Conservation (phyloP, 768 basidiomycete species). For the Russula sp. region DNA sequence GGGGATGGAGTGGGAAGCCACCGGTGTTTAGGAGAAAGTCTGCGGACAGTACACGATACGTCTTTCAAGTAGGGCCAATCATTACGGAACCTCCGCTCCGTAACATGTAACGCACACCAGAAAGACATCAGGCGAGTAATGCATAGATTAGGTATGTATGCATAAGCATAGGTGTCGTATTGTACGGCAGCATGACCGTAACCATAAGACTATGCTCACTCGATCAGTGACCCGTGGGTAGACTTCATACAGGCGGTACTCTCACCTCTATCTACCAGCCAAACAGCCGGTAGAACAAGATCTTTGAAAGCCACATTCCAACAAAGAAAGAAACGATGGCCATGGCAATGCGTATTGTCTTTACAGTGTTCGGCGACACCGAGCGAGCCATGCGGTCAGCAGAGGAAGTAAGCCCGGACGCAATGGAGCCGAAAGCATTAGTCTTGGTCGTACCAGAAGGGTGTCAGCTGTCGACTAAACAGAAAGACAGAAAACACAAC, state of each 20-base stretch:
- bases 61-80: neutral
- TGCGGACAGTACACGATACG: neutral
- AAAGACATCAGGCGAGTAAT: neutral
- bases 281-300: conserved; percentile 25
- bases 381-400: conserved; percentile 31
- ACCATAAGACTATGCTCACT: too few species aligned
- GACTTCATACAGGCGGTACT: neutral
- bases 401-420: conserved; percentile 30
- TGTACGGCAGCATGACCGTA: neutral
- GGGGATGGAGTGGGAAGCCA: neutral
- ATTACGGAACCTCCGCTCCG: neutral
- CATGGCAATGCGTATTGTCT: conserved; percentile 22
- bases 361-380: conserved; percentile 29
- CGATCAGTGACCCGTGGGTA: neutral
- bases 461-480: neutral
- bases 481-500: conserved; percentile 25
- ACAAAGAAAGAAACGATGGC: conserved; percentile 28
- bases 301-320: conserved; percentile 31
- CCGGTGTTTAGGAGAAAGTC: neutral
- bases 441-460: conserved; percentile 22
- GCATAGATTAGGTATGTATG: conserved; percentile 5
- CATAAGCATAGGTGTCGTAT: neutral
- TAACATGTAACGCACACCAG: neutral
- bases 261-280: conserved; percentile 1
- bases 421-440: conserved; percentile 32